Conservation (phyloP, 192 early-diverging fungal genomes). For the Anaeromyces robustus region DNA sequence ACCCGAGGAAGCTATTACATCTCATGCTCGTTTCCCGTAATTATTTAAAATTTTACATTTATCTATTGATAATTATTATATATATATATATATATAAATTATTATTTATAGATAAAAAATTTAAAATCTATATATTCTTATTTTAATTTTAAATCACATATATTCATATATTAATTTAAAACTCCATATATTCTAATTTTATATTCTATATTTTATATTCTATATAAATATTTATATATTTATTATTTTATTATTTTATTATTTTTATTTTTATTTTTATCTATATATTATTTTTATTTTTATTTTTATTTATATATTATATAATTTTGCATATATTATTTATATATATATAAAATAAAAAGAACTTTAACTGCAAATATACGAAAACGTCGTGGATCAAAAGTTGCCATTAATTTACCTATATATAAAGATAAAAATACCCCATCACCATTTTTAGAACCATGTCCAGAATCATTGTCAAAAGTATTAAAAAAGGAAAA, state of each 20-base stretch:
- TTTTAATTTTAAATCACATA: too few species aligned
- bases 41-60: too few species aligned
- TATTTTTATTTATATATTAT: background rate
- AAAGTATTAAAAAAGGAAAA: constrained; percentile 12
- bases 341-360: constrained; percentile 5
- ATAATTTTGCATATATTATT: background rate
- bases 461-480: constrained; percentile 48
- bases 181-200: too few species aligned
- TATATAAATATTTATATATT: too few species aligned
- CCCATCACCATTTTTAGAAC: constrained; percentile 65
- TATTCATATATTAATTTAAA: too few species aligned
- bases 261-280: too few species aligned
- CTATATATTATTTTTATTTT: constrained; percentile 11
- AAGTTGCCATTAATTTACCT: constrained; percentile 92
- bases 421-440: constrained; percentile 86
- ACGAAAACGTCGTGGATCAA: constrained; percentile 73
- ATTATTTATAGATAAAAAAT: too few species aligned
- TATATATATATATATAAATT: too few species aligned
- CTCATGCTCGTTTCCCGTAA: constrained; percentile 81
- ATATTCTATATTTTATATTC: too few species aligned
- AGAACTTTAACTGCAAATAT: constrained; percentile 87
- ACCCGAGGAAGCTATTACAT: constrained; percentile 85
- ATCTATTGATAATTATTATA: too few species aligned
- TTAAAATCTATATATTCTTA: too few species aligned
- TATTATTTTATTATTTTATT: too few species aligned